Percentiles rank a stretch among this genome's conserved stretches.
Conservation (phyloP, 2,329 filamentous ascomycete species). For the Metarhizium sp. region DNA sequence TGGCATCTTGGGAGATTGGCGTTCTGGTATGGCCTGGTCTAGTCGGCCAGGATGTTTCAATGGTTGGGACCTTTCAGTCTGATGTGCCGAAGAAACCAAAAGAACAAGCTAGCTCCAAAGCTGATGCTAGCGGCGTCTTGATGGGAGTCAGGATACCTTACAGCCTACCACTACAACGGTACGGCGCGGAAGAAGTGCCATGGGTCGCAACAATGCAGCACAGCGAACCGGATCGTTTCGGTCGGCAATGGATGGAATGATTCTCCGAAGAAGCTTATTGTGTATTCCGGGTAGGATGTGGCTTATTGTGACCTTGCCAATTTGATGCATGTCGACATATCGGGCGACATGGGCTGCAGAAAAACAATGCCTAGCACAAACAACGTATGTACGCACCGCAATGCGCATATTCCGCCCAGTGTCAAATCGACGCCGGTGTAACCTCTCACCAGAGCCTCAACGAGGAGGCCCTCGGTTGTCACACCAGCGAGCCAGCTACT, state of each 20-base stretch:
- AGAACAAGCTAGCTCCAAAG: constrained; percentile 9
- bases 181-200: constrained; percentile 54
- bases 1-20: constrained; percentile 77
- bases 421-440: too few species aligned
- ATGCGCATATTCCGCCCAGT: too few species aligned
- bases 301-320: background rate
- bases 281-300: background rate
- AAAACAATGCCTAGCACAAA: too few species aligned
- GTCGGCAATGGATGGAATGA: constrained; percentile 25
- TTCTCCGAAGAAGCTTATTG: background rate
- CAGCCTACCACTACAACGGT: constrained; percentile 61
- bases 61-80: constrained; percentile 59
- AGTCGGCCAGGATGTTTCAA: constrained; percentile 38
- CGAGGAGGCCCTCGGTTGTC: too few species aligned
- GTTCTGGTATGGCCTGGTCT: constrained; percentile 72
- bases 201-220: constrained; percentile 64
- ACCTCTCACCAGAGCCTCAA: too few species aligned
- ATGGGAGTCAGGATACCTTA: constrained; percentile 79
- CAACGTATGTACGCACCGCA: too few species aligned
- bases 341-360: background rate
- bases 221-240: constrained; percentile 51
- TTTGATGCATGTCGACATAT: background rate
- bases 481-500: too few species aligned
- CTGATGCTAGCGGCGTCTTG: constrained; percentile 22
- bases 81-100: constrained; percentile 44